Evolutionary conservation across 306 rosid genomes (phyloP), one percentile per base, ranked within the genome.

Genomic region (Echinosophora koreensis): DNA sequence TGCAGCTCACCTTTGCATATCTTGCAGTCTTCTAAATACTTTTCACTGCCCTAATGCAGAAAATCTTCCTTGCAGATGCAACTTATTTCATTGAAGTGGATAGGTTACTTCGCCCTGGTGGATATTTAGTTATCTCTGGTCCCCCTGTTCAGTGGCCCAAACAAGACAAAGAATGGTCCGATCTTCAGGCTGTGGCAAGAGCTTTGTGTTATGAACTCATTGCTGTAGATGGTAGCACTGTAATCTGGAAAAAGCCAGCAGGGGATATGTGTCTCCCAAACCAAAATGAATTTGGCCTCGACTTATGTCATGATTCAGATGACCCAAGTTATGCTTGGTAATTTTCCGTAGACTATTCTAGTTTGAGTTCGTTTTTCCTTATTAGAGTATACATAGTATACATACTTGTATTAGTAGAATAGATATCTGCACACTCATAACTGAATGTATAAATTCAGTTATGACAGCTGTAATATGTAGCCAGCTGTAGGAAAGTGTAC

Each of bases 111-210:
- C 98, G 98, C 66, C 99, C 96, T 35, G 93, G 98, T 73, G 99
- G 99, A 71, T 92, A 87, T 80, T 78, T 91, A 55, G 94, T 96
- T 72, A 93, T 96, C 66, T 96, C 98, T 60, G 99, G 98, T 6
- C 99, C 99, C 65, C 99, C 99, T 63, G 99, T 96, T 41, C 94
- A 89, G 80, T 96, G 99, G 99, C 73, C 94, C 66, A 91, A 91
- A 80, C 99, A 96, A 88, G 99, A 96, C 73, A 96, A 92, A 87
- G 99, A 96, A 87, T 96, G 98, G 98, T 91, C 98, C 46, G 99
- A 92, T 83, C 96, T 96, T 56, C 99, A 96, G 89, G 89, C 83
- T 55, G 93, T 92, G 58, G 98, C 99, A 57, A 91, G 96, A 91
- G 87, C 97, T 54, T 82, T 89, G 87, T 96, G 99, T 86, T 96